Evolutionary conservation across 2,329 filamentous ascomycete genomes (phyloP).

Genomic region (Alternaria postmessia): DNA sequence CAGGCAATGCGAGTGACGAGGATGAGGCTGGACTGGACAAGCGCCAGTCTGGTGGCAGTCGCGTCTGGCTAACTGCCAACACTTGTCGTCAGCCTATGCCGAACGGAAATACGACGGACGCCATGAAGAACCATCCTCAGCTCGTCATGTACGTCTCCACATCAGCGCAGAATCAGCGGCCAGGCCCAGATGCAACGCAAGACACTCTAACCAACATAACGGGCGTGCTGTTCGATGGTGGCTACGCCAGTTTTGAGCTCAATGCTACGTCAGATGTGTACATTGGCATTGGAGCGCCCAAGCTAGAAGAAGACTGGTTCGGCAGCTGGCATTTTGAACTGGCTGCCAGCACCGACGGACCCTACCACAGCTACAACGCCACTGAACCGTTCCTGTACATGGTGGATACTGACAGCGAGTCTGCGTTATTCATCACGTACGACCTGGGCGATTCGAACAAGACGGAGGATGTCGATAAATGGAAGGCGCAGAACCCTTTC

Average conservation of each 20-base stretch:
- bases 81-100: conserved; percentile 79
- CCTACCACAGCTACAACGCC: conserved; percentile 73
- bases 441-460: conserved; percentile 68
- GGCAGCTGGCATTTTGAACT: conserved; percentile 82
- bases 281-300: conserved; percentile 77
- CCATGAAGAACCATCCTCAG: conserved; percentile 62
- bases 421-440: conserved; percentile 80
- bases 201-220: conserved; percentile 54
- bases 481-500: conserved; percentile 67
- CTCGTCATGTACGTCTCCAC: conserved; percentile 80
- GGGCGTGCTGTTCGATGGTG: conserved; percentile 66
- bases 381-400: conserved; percentile 71
- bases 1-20: not conserved
- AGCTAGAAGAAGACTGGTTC: conserved; percentile 64
- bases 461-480: conserved; percentile 60
- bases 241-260: conserved; percentile 72
- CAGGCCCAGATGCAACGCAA: conserved; percentile 66
- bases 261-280: conserved; percentile 74
- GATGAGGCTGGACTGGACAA: conserved; percentile 20
- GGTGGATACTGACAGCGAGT: conserved; percentile 83
- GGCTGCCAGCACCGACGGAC: conserved; percentile 80
- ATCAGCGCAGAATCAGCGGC: conserved; percentile 67
- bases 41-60: conserved; percentile 41
- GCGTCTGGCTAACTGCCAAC: conserved; percentile 83
- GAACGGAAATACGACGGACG: conserved; percentile 57